Conservation (phyloP, 208 protist genomes). For the Phytomonas francai region DNA sequence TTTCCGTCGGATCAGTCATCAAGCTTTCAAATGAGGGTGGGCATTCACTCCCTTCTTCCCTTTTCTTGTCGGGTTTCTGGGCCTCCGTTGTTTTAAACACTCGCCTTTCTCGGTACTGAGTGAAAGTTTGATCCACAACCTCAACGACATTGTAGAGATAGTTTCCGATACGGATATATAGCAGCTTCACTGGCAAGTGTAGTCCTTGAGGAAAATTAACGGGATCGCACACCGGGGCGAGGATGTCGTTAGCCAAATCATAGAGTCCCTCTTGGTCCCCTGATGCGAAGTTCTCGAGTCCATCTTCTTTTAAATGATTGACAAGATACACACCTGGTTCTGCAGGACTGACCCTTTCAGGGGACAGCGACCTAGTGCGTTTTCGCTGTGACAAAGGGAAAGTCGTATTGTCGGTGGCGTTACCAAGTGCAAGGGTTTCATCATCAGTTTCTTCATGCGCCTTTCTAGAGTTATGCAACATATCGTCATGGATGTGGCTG, state of each 20-base stretch:
- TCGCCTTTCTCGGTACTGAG: slow-evolving; percentile 63
- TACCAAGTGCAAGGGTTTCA: too few species aligned
- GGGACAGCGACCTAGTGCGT: too few species aligned
- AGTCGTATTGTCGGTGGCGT: too few species aligned
- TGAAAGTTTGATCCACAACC: slow-evolving; percentile 54
- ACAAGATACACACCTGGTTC: too few species aligned
- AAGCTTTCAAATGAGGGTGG: slow-evolving; percentile 8
- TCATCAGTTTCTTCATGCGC: too few species aligned
- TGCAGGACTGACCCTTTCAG: too few species aligned
- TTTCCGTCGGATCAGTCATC: slow-evolving; percentile 4
- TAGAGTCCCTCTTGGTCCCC: too few species aligned
- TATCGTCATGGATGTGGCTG: too few species aligned
- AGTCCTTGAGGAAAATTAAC: slow-evolving; percentile 32
- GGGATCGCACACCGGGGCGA: slow-evolving; percentile 17
- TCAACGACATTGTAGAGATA: slow-evolving; percentile 59
- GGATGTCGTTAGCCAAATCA: slow-evolving; percentile 1
- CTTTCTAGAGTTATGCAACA: too few species aligned
- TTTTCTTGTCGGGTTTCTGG: not conserved
- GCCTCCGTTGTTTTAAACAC: slow-evolving; percentile 14
- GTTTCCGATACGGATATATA: slow-evolving; percentile 56
- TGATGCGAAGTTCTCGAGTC: too few species aligned
- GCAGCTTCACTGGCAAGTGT: slow-evolving; percentile 30
- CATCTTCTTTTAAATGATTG: too few species aligned
- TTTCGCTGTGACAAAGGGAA: too few species aligned
- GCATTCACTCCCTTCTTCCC: slow-evolving; percentile 5